Base-by-base conservation (phyloP, 441 rosid genomes). In the Bruguiera hainesii region DNA sequence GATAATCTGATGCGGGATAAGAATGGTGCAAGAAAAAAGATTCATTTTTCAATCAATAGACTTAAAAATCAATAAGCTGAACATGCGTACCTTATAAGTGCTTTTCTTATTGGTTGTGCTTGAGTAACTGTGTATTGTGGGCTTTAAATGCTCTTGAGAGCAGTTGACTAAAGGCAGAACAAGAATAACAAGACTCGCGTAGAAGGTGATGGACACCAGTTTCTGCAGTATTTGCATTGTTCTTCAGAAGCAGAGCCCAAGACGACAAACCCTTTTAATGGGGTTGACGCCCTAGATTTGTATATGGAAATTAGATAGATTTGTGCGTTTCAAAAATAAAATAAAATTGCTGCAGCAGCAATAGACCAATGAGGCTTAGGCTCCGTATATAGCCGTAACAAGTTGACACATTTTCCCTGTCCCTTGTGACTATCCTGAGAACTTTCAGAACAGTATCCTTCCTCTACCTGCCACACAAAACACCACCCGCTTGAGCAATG, bases 201-300 rank as follows among this genome's bases (percentile, higher is more conserved):
- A 39, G 21, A 72, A 21, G 62, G 49, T 26, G 64, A 71, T 66
- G 66, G 72, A 68, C 67, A 63, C 48, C 48, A 73, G 66, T 60
- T 65, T 81, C 46, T 26, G 70, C 58, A 61, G 55, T 67, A 11
- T 49, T 60, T 52, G 76, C 87, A 85, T 85, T 60, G 61, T 58
- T 68, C 53, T 58, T 53, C 49, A 6, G 28, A 2, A 13, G 48
- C 48, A 42, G 48, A 2, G 48, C 1, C 15, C 48, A 42, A 42
- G 16, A 11, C 48, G 15, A 13, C 13, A 42, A 3, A 42, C 9
- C 31, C 63, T 39, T 58, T 23, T 21, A 26, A 25, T 42, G 7
- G 53, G 62, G 8, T 28, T 57, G 70, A 48, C 25, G 19, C 66
- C 66, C 50, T 29, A 67, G 46, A 7, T 50, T 59, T 33, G 53